These are phyloP conservation scores for Botrytis hyacinthi DNA, from an alignment of 2,329 filamentous ascomycete species.

Conservation along the genomic window DNA sequence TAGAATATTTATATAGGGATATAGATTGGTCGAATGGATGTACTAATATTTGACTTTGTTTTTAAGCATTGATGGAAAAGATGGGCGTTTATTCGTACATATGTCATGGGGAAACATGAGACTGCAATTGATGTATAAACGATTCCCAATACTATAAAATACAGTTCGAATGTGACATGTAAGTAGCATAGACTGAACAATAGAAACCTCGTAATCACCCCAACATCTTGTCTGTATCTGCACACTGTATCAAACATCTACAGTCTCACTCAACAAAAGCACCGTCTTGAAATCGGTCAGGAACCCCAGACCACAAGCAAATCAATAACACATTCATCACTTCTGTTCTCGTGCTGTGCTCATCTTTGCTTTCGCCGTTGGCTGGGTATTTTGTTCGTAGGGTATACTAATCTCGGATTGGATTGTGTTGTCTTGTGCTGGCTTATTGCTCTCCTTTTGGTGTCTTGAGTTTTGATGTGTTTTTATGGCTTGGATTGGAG, in stretches of 20 bases:
- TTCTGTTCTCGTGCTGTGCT: no score
- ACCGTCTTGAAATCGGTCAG: no score
- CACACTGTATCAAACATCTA: rapidly evolving
- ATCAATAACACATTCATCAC: no score
- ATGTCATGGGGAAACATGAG: rapidly evolving
- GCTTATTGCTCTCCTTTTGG: rapidly evolving
- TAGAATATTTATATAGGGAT: no score
- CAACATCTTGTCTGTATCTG: background rate
- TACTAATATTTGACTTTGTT: background rate
- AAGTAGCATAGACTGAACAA: rapidly evolving
- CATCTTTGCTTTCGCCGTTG: no score
- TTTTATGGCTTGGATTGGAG: no score
- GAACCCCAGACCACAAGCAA: no score
- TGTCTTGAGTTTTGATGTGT: no score
- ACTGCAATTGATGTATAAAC: background rate
- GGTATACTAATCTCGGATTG: no score
- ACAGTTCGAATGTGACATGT: background rate
- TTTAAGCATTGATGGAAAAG: rapidly evolving
- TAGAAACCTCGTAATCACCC: rapidly evolving
- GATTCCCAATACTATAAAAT: background rate
- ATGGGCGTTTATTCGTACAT: rapidly evolving
- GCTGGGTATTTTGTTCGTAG: rapidly evolving
- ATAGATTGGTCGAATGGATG: background rate
- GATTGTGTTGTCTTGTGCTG: no score
- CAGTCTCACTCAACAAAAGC: background rate